Base-by-base conservation (phyloP, 371 early-diverging fungal genomes). In the Thermomucor indicae-seudaticae region DNA sequence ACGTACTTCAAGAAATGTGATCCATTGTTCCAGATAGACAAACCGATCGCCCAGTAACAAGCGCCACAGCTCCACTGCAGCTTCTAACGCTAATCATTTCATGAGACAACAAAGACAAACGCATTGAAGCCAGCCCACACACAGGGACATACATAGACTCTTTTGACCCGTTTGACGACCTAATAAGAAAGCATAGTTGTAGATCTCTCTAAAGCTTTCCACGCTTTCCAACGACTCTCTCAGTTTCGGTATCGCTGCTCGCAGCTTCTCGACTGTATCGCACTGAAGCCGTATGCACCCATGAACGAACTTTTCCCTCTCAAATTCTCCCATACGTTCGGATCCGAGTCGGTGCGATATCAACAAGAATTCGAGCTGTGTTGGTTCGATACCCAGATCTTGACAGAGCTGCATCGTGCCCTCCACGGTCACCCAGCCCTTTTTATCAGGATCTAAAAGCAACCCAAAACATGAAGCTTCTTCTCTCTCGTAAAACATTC, bases 311-410 rank as follows among this genome's bases (percentile, higher is more conserved):
- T 60, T 83, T 22, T 76, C 55, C 27, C 81, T 64, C 16, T 69
- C 76, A 54, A 90, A 91, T 58, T 91, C 90, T 54, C 90, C 85
- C 86, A 91, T 90, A 16, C 66, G 72, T 52, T 86, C 79, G 19
- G 88, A 80, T 34, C 81, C 75, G 24, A 93, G 60, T 53, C 89
- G 81, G 54, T 71, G 77, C 3, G 91, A 86, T 19, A 92, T 58
- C 17, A 89, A 77, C 5, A 92, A 56, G 57, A 86, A 84, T 29
- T 88, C 88, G 27, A 85, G 74, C 50, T 90, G 87, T 14, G 81
- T 80, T 1, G 92, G 92, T 44, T 86, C 90, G 31, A 93, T 84
- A 23, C 69, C 80, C 41, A 93, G 68, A 60, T 86, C 91, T 17
- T 68, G 58, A 49, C 85, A 89, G 27, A 83, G 70, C 32, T 66